Percentiles rank a stretch among this genome's conserved stretches.
Evolutionary conservation across 1,284 basidiomycete genomes (phyloP).

Genomic region (Fomitopsis betulina): DNA sequence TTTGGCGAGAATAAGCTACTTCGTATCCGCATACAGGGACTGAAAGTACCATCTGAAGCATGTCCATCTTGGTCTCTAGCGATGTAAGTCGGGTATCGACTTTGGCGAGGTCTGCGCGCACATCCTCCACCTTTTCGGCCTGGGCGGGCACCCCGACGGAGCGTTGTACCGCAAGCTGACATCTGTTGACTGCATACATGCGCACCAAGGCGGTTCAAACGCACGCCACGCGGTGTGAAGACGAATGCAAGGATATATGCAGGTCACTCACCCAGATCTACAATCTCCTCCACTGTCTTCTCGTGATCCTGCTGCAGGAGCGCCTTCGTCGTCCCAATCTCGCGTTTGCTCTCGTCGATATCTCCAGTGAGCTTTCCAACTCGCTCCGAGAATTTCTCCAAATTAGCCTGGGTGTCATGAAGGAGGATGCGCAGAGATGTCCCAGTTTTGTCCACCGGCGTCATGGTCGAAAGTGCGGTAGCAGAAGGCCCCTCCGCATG

Average conservation of each 20-base stretch:
- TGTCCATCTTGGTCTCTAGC: slow-evolving; percentile 52
- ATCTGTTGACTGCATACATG: slow-evolving; percentile 44
- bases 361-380: slow-evolving; percentile 33
- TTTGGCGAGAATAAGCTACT: slow-evolving; percentile 1
- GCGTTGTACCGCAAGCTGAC: slow-evolving; percentile 54
- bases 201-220: background rate
- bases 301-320: slow-evolving; percentile 28
- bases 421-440: slow-evolving; percentile 65
- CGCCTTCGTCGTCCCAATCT: slow-evolving; percentile 24
- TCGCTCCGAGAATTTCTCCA: slow-evolving; percentile 54
- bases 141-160: slow-evolving; percentile 54
- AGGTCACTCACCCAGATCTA: slow-evolving; percentile 30
- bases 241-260: slow-evolving; percentile 10
- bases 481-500: background rate
- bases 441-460: slow-evolving; percentile 55
- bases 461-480: slow-evolving; percentile 29
- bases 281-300: slow-evolving; percentile 23
- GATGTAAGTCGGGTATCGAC: slow-evolving; percentile 37
- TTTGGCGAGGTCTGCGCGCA: slow-evolving; percentile 36
- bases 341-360: slow-evolving; percentile 25
- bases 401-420: slow-evolving; percentile 60
- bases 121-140: slow-evolving; percentile 33
- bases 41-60: slow-evolving; percentile 43
- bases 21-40: background rate
- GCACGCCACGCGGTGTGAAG: background rate